Conservation (phyloP, 768 basidiomycete species). For the Boletus sp. region DNA sequence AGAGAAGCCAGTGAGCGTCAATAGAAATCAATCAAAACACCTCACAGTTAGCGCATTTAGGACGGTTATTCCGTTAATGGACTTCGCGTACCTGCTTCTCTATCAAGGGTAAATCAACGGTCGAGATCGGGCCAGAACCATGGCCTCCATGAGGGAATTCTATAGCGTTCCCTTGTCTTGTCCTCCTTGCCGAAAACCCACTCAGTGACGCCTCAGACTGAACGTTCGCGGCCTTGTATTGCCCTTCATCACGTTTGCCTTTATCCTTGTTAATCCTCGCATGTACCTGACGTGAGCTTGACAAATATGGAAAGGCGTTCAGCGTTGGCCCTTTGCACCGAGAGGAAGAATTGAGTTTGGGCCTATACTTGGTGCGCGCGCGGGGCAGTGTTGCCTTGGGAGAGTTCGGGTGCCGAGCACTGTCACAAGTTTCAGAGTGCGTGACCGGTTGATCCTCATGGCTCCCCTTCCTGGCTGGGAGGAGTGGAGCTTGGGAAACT, state of each 20-base stretch:
- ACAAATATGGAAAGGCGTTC: constrained; percentile 19
- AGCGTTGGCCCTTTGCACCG: constrained; percentile 16
- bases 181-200: constrained; percentile 3
- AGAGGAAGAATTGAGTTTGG: constrained; percentile 13
- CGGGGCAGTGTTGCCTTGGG: constrained; percentile 17
- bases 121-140: constrained; percentile 15
- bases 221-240: constrained; percentile 1
- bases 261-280: constrained; percentile 4
- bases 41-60: constrained; percentile 26
- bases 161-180: background rate
- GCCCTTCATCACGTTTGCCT: constrained; percentile 9
- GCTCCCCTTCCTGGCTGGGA: background rate
- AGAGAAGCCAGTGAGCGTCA: constrained; percentile 1
- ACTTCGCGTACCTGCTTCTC: constrained; percentile 31
- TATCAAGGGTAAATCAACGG: constrained; percentile 24
- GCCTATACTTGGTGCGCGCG: constrained; percentile 31
- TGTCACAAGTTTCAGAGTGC: constrained; percentile 4
- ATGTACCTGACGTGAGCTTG: constrained; percentile 12
- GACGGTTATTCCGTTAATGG: constrained; percentile 20
- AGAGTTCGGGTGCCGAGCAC: background rate
- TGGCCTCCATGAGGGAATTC: background rate
- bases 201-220: background rate
- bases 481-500: constrained; percentile 7
- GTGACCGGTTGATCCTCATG: constrained; percentile 5
- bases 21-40: constrained; percentile 2